Base-by-base conservation (phyloP, 2,329 filamentous ascomycete genomes). In the Podosphaera aphanis region DNA sequence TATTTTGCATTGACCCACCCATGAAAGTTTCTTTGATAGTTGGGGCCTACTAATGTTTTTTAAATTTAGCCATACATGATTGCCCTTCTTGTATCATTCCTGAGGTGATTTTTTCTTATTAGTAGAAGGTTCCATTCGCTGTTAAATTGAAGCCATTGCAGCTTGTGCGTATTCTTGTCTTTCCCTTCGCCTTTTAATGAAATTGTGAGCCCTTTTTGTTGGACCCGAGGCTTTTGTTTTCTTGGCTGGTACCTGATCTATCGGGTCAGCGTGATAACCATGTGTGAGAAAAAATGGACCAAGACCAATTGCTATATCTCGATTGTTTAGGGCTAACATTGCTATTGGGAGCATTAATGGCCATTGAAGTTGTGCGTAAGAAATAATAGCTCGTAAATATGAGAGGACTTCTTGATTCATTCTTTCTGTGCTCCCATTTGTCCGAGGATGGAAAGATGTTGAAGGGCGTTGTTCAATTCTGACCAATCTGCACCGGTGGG, bases 1-100 rank as follows among this genome's bases (percentile, higher is more conserved):
- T 43, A 40, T 40, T 40, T 40, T 40, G 37, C 37, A 21, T 40
- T 40, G 11, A 40, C 37, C 37, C 23, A 40, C 37, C 37, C 23
- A 25, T 19, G 37, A 40, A 19, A 40, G 37, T 18, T 43, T 31
- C 10, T 43, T 43, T 4, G 25, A 43, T 6, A 43, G 10, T 19
- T 43, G 41, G n/a, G 41, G 25, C 11, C 15, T 43, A 2, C n/a
- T 3, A 19, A 43, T 33, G 31, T 43, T 43, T 31, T 33, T 43
- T 33, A 43, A 19, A 15, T 33, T 31, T 5, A 43, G 27, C 41
- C 41, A 43, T 13, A 42, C 39, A n/a, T 42, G 39, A n/a, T 42
- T 20, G 23, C 7, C 39, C 18, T 25, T 15, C 13, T 42, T 27
- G 18, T 42, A 42, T 42, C 19, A 6, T 42, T 42, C 21, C 21